Evolutionary conservation across 202 grass and related monocot species (phyloP).

Genomic region (Saccharum hybrid): DNA sequence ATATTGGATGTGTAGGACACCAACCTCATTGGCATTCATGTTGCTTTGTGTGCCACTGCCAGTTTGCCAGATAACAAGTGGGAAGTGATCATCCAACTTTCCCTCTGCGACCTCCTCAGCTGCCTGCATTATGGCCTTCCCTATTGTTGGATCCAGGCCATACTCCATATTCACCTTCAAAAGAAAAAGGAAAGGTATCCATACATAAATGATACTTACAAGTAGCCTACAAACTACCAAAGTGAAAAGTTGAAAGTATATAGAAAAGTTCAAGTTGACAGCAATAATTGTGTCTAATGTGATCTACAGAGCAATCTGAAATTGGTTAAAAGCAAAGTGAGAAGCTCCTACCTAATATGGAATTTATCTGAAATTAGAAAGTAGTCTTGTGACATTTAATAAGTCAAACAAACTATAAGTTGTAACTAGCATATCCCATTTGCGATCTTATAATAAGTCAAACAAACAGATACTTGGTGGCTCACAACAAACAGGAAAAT

Average conservation of each 20-base stretch:
- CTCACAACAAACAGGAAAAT: neutral
- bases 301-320: slow-evolving; percentile 8
- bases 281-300: slow-evolving; percentile 14
- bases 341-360: neutral
- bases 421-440: slow-evolving; percentile 15
- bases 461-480: neutral
- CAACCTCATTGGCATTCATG: slow-evolving; percentile 99
- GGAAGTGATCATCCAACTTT: slow-evolving; percentile 89
- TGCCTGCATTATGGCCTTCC: slow-evolving; percentile 88
- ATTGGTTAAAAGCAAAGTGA: slow-evolving; percentile 9
- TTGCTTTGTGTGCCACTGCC: slow-evolving; percentile 99
- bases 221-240: slow-evolving; percentile 16
- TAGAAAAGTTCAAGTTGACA: slow-evolving; percentile 18
- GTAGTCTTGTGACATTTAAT: neutral
- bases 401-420: slow-evolving; percentile 2
- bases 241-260: slow-evolving; percentile 3
- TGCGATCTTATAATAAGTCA: neutral
- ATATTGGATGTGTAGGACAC: slow-evolving; percentile 28
- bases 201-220: slow-evolving; percentile 34
- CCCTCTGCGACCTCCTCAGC: slow-evolving; percentile 93
- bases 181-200: slow-evolving; percentile 27
- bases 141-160: slow-evolving; percentile 83
- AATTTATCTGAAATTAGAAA: neutral
- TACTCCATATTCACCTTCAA: slow-evolving; percentile 95
- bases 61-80: slow-evolving; percentile 99